A percentile compares a stretch with the other conserved stretches of the same genome.
phyloP scores from a whole-genome alignment of 441 rosid species.

The Populus hybrid region DNA sequence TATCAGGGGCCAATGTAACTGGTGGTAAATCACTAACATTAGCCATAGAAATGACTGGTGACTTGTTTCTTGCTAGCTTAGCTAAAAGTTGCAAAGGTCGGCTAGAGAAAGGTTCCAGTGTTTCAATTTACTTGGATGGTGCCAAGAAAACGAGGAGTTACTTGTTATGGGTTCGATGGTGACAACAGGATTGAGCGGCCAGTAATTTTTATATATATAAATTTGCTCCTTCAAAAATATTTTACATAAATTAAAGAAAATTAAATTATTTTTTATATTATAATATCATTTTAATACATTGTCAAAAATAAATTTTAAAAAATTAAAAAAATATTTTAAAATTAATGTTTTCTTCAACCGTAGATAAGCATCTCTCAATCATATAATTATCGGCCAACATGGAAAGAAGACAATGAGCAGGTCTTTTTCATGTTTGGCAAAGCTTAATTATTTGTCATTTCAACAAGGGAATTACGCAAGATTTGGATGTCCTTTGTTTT shows the following conservation, averaged over 20 bases:
- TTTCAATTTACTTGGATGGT: not conserved
- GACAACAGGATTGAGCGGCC: not conserved
- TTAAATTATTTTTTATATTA: too few species aligned
- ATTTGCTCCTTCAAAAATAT: not conserved
- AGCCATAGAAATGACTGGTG: not conserved
- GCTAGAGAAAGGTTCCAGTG: not conserved
- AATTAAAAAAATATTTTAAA: too few species aligned
- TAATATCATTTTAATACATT: too few species aligned
- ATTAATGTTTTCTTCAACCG: not conserved
- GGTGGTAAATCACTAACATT: not conserved
- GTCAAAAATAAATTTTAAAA: too few species aligned
- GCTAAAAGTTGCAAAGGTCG: not conserved
- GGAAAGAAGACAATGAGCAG: too few species aligned
- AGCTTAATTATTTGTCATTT: too few species aligned
- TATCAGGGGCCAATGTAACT: slow-evolving; percentile 15
- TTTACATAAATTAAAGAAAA: too few species aligned
- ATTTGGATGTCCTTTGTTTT: too few species aligned
- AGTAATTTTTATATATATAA: not conserved
- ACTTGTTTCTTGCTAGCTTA: not conserved
- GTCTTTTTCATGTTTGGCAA: too few species aligned
- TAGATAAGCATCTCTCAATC: slow-evolving; percentile 1
- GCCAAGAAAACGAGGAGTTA: not conserved
- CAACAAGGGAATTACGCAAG: too few species aligned
- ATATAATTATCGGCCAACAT: too few species aligned
- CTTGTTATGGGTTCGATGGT: not conserved